A percentile compares a stretch with the other conserved stretches of the same genome.
Conservation (phyloP, 2,329 filamentous ascomycete species). For the Colletotrichum acutatum region DNA sequence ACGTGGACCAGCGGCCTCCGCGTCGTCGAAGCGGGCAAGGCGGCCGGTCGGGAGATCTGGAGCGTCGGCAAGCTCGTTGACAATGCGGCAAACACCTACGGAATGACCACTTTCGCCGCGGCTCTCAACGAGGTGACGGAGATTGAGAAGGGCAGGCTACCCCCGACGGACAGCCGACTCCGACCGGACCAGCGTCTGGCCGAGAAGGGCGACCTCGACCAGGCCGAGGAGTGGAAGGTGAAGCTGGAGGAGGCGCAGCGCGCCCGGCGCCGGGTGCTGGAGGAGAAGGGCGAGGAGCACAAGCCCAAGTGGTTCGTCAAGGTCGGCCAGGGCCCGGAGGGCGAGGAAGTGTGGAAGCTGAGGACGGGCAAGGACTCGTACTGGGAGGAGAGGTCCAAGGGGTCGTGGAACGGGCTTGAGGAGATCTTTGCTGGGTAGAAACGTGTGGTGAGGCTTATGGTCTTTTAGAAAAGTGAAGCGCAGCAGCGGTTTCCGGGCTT, state of each 20-base stretch:
- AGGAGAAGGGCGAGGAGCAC: slow-evolving; percentile 78
- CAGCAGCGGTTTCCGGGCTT: too few species aligned
- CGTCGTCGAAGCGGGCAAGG: slow-evolving; percentile 71
- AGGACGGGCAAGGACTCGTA: slow-evolving; percentile 88
- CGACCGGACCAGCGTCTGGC: slow-evolving; percentile 88
- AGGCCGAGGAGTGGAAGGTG: slow-evolving; percentile 85
- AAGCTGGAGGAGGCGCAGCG: slow-evolving; percentile 88
- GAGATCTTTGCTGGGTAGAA: slow-evolving; percentile 56
- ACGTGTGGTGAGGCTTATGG: not conserved
- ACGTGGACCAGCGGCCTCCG: slow-evolving; percentile 86
- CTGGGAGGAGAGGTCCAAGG: slow-evolving; percentile 85
- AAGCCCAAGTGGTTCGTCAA: slow-evolving; percentile 86
- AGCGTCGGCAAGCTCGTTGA: slow-evolving; percentile 80
- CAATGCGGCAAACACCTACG: slow-evolving; percentile 83
- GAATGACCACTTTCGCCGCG: slow-evolving; percentile 88
- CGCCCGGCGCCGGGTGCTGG: slow-evolving; percentile 76
- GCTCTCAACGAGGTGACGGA: slow-evolving; percentile 87
- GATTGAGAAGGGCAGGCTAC: slow-evolving; percentile 79
- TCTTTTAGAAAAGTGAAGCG: not conserved
- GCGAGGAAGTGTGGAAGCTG: slow-evolving; percentile 79
- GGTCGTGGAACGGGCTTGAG: slow-evolving; percentile 70
- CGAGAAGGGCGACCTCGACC: slow-evolving; percentile 84
- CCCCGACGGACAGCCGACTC: slow-evolving; percentile 84
- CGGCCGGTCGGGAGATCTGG: slow-evolving; percentile 79
- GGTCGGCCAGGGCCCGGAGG: slow-evolving; percentile 67